Percentiles rank a stretch among this genome's conserved stretches.
phyloP scores from a whole-genome alignment of 306 rosid species.

The Lathyrus tuberosus region DNA sequence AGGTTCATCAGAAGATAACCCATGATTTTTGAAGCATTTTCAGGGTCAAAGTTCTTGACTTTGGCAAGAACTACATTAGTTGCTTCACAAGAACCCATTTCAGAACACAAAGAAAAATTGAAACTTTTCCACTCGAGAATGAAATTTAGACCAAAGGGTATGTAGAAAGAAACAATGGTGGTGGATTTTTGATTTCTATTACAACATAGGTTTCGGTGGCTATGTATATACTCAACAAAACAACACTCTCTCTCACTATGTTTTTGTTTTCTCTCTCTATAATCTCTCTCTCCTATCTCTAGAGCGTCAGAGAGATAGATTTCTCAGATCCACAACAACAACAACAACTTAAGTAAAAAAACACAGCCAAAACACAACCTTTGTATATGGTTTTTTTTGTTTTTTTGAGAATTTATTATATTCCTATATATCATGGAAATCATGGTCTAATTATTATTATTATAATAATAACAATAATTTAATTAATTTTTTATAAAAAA shows the following conservation, averaged over 20 bases:
- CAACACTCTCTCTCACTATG: conserved; percentile 10
- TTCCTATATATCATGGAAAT: background rate
- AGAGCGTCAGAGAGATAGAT: conserved; percentile 46
- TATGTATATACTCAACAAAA: conserved; percentile 4
- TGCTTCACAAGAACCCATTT: conserved; percentile 84
- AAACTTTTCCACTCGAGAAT: background rate
- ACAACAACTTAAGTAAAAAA: conserved; percentile 31
- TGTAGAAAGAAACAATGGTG: background rate
- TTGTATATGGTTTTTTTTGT: conserved; percentile 1
- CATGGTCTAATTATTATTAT: background rate
- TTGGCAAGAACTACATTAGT: conserved; percentile 67
- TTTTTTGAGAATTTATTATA: background rate
- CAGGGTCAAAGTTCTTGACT: conserved; percentile 76
- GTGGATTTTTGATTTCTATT: conserved; percentile 18
- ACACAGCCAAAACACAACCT: background rate
- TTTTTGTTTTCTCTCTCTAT: conserved; percentile 44
- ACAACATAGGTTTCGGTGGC: conserved; percentile 50
- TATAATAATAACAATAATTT: no score
- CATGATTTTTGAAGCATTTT: conserved; percentile 88
- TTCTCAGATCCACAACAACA: conserved; percentile 49
- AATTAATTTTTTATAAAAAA: background rate
- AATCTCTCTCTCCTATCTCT: conserved; percentile 58
- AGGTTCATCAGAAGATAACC: conserved; percentile 77
- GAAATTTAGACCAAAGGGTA: background rate
- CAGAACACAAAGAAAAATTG: background rate